A percentile compares a stretch with the other conserved stretches of the same genome.
These are phyloP conservation scores for Xylariaceae sp. DNA, from an alignment of 2,329 filamentous ascomycete genomes.

Conservation along the genomic window DNA sequence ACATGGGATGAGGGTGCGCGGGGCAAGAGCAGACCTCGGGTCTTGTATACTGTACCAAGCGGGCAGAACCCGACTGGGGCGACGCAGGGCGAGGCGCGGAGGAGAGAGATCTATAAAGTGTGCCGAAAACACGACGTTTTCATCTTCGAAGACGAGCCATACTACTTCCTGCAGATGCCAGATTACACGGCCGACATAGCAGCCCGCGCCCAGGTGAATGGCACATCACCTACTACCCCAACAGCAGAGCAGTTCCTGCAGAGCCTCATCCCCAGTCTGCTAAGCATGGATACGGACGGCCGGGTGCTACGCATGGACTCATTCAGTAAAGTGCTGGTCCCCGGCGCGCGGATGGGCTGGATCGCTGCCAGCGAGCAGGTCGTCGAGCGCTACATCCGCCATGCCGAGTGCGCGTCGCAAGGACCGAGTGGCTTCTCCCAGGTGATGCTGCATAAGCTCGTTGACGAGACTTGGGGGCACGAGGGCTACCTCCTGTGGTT, in stretches of 20 bases:
- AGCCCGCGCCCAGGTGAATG: constrained; percentile 28
- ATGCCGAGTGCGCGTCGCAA: constrained; percentile 80
- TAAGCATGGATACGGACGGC: constrained; percentile 80
- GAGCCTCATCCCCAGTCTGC: constrained; percentile 66
- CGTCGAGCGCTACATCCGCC: constrained; percentile 74
- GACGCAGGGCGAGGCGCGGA: constrained; percentile 65
- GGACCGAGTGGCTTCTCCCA: constrained; percentile 83
- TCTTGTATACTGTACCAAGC: constrained; percentile 62
- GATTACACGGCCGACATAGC: constrained; percentile 47
- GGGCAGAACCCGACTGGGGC: constrained; percentile 91
- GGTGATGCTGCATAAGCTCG: constrained; percentile 77
- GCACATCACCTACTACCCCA: constrained; percentile 50
- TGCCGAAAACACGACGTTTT: constrained; percentile 80
- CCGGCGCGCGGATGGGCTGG: constrained; percentile 82
- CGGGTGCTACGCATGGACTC: constrained; percentile 88
- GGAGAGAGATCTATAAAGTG: constrained; percentile 70
- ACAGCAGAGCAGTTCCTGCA: constrained; percentile 59
- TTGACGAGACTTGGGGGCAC: constrained; percentile 95
- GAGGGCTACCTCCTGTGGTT: constrained; percentile 86
- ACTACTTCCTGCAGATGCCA: constrained; percentile 90
- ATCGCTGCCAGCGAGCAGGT: constrained; percentile 83
- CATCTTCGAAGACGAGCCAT: constrained; percentile 90
- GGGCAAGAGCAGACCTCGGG: constrained; percentile 45
- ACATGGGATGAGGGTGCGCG: constrained; percentile 42
- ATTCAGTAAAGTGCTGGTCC: constrained; percentile 86